A percentile compares a stretch with the other conserved stretches of the same genome.
These are phyloP conservation scores for Halteria grandinella DNA, from an alignment of 73 alveolate genomes.

Conservation along the genomic window DNA sequence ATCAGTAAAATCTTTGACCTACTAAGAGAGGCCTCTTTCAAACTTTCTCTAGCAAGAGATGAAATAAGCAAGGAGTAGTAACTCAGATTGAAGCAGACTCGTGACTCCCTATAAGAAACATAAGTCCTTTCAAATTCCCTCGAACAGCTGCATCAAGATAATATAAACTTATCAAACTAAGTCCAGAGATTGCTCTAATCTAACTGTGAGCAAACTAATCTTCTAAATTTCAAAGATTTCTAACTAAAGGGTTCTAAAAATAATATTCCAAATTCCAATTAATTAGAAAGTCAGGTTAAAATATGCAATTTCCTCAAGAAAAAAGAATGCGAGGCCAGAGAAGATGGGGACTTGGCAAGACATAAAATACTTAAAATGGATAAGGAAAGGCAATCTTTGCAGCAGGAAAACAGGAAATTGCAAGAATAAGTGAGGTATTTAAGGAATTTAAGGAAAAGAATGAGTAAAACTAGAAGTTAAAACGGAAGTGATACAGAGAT, in stretches of 20 bases:
- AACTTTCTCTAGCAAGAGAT: constrained; percentile 10
- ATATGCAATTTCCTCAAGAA: constrained; percentile 23
- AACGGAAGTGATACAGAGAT: constrained; percentile 21
- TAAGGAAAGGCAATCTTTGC: constrained; percentile 27
- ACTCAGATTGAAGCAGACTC: constrained; percentile 8
- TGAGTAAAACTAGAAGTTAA: neutral
- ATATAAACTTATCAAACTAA: constrained; percentile 5
- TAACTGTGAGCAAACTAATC: constrained; percentile 24
- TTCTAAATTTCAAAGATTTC: constrained; percentile 3
- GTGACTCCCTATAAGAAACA: constrained; percentile 22
- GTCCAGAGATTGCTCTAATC: constrained; percentile 7
- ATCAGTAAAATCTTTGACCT: neutral
- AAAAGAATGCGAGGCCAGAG: constrained; percentile 26
- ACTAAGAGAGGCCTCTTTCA: constrained; percentile 4
- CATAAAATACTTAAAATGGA: constrained; percentile 25
- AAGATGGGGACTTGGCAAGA: neutral
- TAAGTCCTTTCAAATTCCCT: constrained; percentile 6
- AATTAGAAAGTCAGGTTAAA: constrained; percentile 14
- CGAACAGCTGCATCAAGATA: neutral
- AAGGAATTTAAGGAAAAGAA: constrained; percentile 14
- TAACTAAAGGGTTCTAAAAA: too few relatives aligned
- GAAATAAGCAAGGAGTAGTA: constrained; percentile 12
- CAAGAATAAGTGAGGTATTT: constrained; percentile 19
- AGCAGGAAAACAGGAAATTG: constrained; percentile 18
- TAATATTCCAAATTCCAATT: neutral